Conservation (phyloP, 2,329 filamentous ascomycete species). For the Coccinonectria pachysandricola region DNA sequence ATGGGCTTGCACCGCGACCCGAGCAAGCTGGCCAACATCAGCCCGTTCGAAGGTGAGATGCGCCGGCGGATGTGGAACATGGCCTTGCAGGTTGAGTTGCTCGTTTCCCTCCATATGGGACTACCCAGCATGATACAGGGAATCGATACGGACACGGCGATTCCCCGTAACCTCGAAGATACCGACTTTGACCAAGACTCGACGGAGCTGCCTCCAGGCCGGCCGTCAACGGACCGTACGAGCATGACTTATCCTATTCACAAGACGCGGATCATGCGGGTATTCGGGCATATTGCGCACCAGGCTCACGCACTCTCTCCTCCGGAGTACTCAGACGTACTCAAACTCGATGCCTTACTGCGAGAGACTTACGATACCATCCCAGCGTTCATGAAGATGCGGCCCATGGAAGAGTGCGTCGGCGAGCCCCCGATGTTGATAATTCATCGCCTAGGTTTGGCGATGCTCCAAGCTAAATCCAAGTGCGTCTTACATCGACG, state of each 20-base stretch:
- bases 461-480: slow-evolving; percentile 42
- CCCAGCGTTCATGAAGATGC: slow-evolving; percentile 38
- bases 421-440: slow-evolving; percentile 36
- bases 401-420: slow-evolving; percentile 37
- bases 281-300: slow-evolving; percentile 39
- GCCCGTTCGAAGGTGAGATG: slow-evolving; percentile 44
- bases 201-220: slow-evolving; percentile 41
- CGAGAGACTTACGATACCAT: slow-evolving; percentile 34
- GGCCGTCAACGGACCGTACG: slow-evolving; percentile 50
- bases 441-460: slow-evolving; percentile 44
- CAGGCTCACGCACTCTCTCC: slow-evolving; percentile 38
- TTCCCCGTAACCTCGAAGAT: slow-evolving; percentile 54
- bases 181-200: slow-evolving; percentile 52
- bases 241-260: slow-evolving; percentile 43
- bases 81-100: slow-evolving; percentile 47
- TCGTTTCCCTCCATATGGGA: slow-evolving; percentile 58
- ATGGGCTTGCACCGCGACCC: slow-evolving; percentile 50
- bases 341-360: slow-evolving; percentile 36
- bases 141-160: slow-evolving; percentile 51
- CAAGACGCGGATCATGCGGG: slow-evolving; percentile 37
- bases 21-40: slow-evolving; percentile 37
- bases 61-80: slow-evolving; percentile 43
- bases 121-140: slow-evolving; percentile 55
- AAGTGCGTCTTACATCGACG: slow-evolving; percentile 46
- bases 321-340: slow-evolving; percentile 38